These are phyloP conservation scores for Dryadomyces quercus-mongolicae DNA, from an alignment of 2,329 filamentous ascomycete species.

Conservation along the genomic window DNA sequence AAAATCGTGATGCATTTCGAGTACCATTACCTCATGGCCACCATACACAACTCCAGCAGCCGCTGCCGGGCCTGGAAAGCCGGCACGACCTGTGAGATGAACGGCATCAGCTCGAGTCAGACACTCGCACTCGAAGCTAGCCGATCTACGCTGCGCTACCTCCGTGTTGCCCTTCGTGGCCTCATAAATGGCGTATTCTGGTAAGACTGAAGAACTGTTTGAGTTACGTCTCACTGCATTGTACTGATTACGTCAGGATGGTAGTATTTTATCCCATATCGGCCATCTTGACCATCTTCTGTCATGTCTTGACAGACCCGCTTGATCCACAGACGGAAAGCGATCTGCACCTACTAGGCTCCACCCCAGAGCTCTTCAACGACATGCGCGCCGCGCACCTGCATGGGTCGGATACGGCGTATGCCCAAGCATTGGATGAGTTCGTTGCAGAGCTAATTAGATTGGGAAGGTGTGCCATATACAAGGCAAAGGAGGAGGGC, in stretches of 20 bases:
- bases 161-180: slow-evolving; percentile 27
- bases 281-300: slow-evolving; percentile 41
- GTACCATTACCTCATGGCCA: slow-evolving; percentile 41
- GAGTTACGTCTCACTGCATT: background rate
- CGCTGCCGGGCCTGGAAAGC: slow-evolving; percentile 31
- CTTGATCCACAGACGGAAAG: slow-evolving; percentile 25
- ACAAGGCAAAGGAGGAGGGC: too few relatives aligned
- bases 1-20: slow-evolving; percentile 36
- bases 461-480: too few relatives aligned
- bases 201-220: slow-evolving; percentile 18
- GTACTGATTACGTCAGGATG: slow-evolving; percentile 24
- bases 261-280: slow-evolving; percentile 44
- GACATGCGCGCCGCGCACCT: slow-evolving; percentile 17
- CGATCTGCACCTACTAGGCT: slow-evolving; percentile 33
- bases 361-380: slow-evolving; percentile 29
- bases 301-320: slow-evolving; percentile 37
- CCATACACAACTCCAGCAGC: slow-evolving; percentile 43
- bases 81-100: slow-evolving; percentile 22
- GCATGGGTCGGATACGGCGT: too few relatives aligned
- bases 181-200: slow-evolving; percentile 36
- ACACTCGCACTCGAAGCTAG: slow-evolving; percentile 42
- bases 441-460: too few relatives aligned
- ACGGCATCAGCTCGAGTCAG: slow-evolving; percentile 28
- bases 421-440: too few relatives aligned
- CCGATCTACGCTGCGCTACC: slow-evolving; percentile 38